Evolutionary conservation across 192 early-diverging fungal genomes (phyloP), one percentile per base, ranked within the genome.

Genomic region (Umbelopsis isabellina): DNA sequence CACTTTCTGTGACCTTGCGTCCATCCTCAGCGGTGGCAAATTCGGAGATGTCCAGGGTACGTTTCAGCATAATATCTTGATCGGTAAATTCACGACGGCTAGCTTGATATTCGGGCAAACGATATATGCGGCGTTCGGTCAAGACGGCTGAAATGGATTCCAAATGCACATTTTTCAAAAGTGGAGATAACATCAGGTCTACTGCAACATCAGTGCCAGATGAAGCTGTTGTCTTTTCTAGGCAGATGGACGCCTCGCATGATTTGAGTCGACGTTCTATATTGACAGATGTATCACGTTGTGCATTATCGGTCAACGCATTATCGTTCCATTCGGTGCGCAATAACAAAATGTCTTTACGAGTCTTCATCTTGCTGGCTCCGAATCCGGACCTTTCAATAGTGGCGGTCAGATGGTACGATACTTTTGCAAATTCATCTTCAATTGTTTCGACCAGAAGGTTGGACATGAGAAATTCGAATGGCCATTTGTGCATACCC

Each of bases 351-450:
- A 77, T 65, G 18, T 77, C 67, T 9, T 71, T 71, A 9, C 75
- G 66, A 35, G 27, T 51, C 21, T 52, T 53, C 15, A 77, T 53
- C 8, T 72, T 72, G 4, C 53, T 44, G 2, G 33, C 47, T 4
- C 53, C 51, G 22, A 67, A 46, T 15, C 71, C 46, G 2, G 55
- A 46, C 10, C 71, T 46, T 18, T 77, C 71, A 18, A 77, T 37
- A 16, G 75, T 61, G 1, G 75, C 71, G 3, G 66, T 69, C 4
- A 77, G 30, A 50, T 72, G 65, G 37, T 77, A 77, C 22, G 44
- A 69, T 2, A 77, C 58, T 44, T 77, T 77, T n/a, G 58, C 70
- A 30, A 50, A 69, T 22, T 77, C 75, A 25, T 77, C 75, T 72
- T 77, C 75, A 23, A 77, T 77, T 0, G 75, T 77, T 27, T 77